Base-by-base conservation (phyloP, 2,329 filamentous ascomycete species). In the Uncinocarpus reesii region DNA sequence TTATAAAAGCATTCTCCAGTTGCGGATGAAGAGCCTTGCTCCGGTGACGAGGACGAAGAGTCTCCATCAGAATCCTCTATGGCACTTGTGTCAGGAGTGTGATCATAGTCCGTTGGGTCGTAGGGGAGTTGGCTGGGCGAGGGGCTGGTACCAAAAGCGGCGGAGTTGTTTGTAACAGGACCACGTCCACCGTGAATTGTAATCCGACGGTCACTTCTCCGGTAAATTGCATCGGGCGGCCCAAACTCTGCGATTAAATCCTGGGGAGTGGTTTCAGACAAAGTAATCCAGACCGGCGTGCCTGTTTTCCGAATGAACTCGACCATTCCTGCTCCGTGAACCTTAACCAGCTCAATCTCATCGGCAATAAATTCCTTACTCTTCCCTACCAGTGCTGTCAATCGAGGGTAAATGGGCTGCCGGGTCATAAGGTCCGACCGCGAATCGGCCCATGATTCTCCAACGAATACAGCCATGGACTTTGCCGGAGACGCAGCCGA, bases 151-250 rank as follows among this genome's bases (percentile, higher is more conserved):
- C 35, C 46, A 13, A 31, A 23, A 31, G 21, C 31, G 11, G 29
- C 15, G 21, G 38, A 15, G 7, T 31, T 62, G 61, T 16, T 41
- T 11, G 47, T n/a, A n/a, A n/a, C n/a, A 31, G 7, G 29, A 13
- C 20, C 34, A 18, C 74, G n/a, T n/a, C 72, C 61, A 20, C 67
- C 66, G 51, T 95, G 89, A 45, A 95, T 92, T 10, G 86, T 84
- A 69, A 95, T 84, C 42, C 86, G 79, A 62, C 88, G 83, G 62
- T 95, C 88, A 59, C 84, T 86, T 68, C 94, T 95, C 53, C 85
- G 80, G 65, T 95, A 95, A 37, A 94, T 93, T 16, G 89, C 86
- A 63, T 95, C 90, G 1, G 92, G 92, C 4, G 92, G 87, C 0
- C 92, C 92, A 6, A 98, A 76, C 60, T 95, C 89, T 50, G 86